Base-by-base conservation (phyloP, 371 early-diverging fungal genomes). In the Syncephalastrum sp. region DNA sequence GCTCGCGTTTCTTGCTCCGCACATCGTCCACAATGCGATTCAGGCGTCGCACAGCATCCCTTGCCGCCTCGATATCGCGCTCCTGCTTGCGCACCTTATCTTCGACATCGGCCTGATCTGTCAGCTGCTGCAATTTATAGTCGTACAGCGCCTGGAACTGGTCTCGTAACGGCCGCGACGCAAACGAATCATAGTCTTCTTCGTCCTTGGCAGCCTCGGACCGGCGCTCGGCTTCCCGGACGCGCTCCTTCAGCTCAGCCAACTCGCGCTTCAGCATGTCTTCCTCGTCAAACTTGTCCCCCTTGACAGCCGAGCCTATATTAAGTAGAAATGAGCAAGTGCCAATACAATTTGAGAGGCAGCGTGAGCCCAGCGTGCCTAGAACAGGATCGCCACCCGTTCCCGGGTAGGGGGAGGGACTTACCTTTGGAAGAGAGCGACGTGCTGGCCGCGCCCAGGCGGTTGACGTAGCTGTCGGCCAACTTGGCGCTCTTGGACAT, bases 121-220 rank as follows among this genome's bases (percentile, higher is more conserved):
- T 79, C 24, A 79, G 56, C 53, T 79, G 79, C 27, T 70, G 65
- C 38, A 79, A 43, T 44, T 79, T 79, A 55, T 79, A 79, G 51
- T 79, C 79, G 42, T 79, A 79, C 42, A 79, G 53, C 3, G 74
- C 74, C 61, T 79, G 79, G 55, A 75, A 79, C 54, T 79, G 76
- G 42, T 75, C 74, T 48, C 75, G 65, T 24, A 75, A 50, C 21
- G 79, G 75, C 14, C 74, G 69, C 10, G 74, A 65, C 17, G 72
- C 70, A 67, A 75, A 75, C 0, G 68, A 65, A n/a, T 70, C 71
- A 21, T 67, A 63, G 5, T 65, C 54, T 23, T 67, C 56, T 16
- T 57, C 58, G 19, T 50, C 54, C 38, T 63, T 66, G 27, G 58
- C 50, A 27, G 64, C 62, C 3, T 67, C 68, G 24, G 69, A 52